Evolutionary conservation across 345 rosid genomes (phyloP), one percentile per base, ranked within the genome.

Genomic region (Eucalyptus microcorys): DNA sequence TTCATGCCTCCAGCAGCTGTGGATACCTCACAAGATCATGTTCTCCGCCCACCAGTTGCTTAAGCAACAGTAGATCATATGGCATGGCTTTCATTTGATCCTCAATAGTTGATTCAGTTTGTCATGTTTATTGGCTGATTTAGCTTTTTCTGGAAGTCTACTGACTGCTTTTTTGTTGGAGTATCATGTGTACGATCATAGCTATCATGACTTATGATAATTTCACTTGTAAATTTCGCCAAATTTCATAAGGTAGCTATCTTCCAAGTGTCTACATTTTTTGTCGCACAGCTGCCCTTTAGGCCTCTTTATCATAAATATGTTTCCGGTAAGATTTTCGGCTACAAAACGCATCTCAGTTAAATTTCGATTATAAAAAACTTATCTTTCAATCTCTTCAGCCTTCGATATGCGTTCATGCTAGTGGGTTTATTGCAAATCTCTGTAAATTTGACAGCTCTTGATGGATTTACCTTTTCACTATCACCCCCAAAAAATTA

Each of bases 11-110:
- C 95, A 14, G 91, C 94, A 47, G 80, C 93, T n/a, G 91, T 91
- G 85, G 95, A 93, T 83, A 93, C 95, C 64, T 93, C 95, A 22
- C 93, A 93, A 90, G 95, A 93, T 90, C 95, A 93, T 40, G 93
- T 92, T 71, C 94, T 92, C 87, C 93, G 92, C 88, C 95, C 95
- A 8, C 95, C 95, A 3, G 94, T 93, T 88, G 99, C 98, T 87
- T 96, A 91, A 94, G 87, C 90, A 53, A 81, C 87, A 6, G 50
- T 6, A 34, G 88, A 26, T 87, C 89, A 91, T 88, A 91, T 66
- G 88, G 93, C 92, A 89, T 91, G 88, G 59, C 26, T 53, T 24
- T 92, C 92, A 87, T 91, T 92, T 89, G 91, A 93, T 91, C 76
- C 90, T 90, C 84, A 71, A 34, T 92, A 91, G 89, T 92, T 83